Conservation (phyloP, 2,329 filamentous ascomycete genomes). For the Phialophora verrucosa region DNA sequence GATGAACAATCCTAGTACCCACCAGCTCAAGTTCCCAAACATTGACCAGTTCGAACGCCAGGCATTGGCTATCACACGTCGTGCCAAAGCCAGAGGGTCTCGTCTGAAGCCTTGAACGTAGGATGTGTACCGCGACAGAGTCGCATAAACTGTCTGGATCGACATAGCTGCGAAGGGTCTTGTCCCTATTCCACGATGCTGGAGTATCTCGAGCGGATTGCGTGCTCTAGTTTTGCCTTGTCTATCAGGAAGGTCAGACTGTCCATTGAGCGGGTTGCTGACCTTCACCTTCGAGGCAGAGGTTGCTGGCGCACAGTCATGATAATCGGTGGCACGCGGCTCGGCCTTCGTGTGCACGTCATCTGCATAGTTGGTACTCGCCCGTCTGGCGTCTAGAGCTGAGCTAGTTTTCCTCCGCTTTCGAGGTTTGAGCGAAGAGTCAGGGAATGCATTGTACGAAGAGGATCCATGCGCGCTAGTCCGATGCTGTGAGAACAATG, state of each 20-base stretch:
- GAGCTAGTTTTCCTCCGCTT: slow-evolving; percentile 32
- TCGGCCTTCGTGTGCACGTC: not conserved
- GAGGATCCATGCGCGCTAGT: not conserved
- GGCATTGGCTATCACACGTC: slow-evolving; percentile 44
- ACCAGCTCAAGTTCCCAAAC: slow-evolving; percentile 46
- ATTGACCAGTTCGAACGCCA: slow-evolving; percentile 44
- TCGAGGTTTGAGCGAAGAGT: slow-evolving; percentile 25
- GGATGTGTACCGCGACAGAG: slow-evolving; percentile 37
- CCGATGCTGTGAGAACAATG: slow-evolving; percentile 30
- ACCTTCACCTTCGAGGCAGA: slow-evolving; percentile 11
- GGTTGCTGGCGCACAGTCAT: not conserved
- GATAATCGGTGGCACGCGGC: not conserved
- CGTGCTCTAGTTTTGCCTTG: slow-evolving; percentile 13
- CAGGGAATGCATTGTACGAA: slow-evolving; percentile 9
- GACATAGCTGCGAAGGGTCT: slow-evolving; percentile 35
- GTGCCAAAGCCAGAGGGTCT: slow-evolving; percentile 40
- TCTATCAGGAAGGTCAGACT: slow-evolving; percentile 3
- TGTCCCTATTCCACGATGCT: slow-evolving; percentile 31
- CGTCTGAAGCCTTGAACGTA: slow-evolving; percentile 35
- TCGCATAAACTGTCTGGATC: slow-evolving; percentile 39
- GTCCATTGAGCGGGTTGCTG: not conserved
- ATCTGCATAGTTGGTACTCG: not conserved
- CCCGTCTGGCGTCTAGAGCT: not conserved
- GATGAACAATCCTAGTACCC: slow-evolving; percentile 46
- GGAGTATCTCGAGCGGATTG: slow-evolving; percentile 34